Conservation (phyloP, 1,139 yeast genomes). For the Zygosaccharomyces pseudobailii region DNA sequence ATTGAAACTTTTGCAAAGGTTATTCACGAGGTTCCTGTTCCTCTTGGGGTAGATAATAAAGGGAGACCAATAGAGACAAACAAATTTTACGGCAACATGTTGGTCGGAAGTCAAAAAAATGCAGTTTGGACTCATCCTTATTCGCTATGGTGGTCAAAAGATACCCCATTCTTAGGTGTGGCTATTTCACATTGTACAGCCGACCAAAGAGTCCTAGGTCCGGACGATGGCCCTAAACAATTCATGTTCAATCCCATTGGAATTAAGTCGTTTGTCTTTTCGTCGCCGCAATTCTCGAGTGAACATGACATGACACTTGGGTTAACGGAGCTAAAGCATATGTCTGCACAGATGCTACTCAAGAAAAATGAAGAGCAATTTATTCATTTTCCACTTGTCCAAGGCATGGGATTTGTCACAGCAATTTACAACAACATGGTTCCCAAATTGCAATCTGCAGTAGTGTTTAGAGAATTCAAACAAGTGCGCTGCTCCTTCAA, state of each 20-base stretch:
- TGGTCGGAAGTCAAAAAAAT: slow-evolving; percentile 58
- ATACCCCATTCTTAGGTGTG: slow-evolving; percentile 45
- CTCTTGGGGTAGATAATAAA: slow-evolving; percentile 38
- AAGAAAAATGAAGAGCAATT: slow-evolving; percentile 23
- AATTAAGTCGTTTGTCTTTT: slow-evolving; percentile 34
- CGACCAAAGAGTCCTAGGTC: slow-evolving; percentile 61
- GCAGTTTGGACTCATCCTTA: slow-evolving; percentile 82
- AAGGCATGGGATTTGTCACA: slow-evolving; percentile 71
- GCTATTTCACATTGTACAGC: slow-evolving; percentile 64
- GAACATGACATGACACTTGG: slow-evolving; percentile 24
- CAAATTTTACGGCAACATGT: slow-evolving; percentile 75
- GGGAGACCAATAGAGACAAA: slow-evolving; percentile 64
- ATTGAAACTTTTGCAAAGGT: slow-evolving; percentile 43
- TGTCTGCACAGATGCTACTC: slow-evolving; percentile 31
- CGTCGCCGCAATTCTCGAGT: slow-evolving; percentile 32
- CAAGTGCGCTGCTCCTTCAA: slow-evolving; percentile 31
- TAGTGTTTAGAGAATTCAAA: slow-evolving; percentile 53
- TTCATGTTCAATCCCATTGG: slow-evolving; percentile 36
- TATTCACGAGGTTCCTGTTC: slow-evolving; percentile 46
- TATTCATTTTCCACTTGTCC: slow-evolving; percentile 41
- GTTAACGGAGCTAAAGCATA: slow-evolving; percentile 31
- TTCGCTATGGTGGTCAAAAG: slow-evolving; percentile 58
- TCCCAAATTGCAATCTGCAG: slow-evolving; percentile 54
- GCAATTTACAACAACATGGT: slow-evolving; percentile 53
- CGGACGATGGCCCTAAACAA: slow-evolving; percentile 36